Evolutionary conservation across 139 green algal species (phyloP), one percentile per base, ranked within the genome.

Genomic region (Chlamydomonas asymmetrica): DNA sequence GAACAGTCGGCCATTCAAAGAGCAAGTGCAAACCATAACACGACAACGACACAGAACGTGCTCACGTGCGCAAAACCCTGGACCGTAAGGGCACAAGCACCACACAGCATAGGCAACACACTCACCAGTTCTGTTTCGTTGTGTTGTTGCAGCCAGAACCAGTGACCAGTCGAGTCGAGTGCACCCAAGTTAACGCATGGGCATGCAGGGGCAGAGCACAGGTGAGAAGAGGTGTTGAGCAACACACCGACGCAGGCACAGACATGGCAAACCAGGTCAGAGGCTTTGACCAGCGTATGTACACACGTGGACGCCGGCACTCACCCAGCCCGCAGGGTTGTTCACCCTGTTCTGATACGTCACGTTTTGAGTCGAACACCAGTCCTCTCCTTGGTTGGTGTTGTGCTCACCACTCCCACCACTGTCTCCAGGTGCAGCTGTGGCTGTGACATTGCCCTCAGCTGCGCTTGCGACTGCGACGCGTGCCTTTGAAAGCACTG

Each of bases 371-470:
- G 38, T 37, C 5, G 40, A 40, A n/a, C 67, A 74, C 4, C 0
- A 40, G 59, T 74, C 63, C 84, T 85, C 76, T 90, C 91, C 76
- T 96, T 89, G n/a, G 91, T 91, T n/a, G 97, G 80, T 1, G 97
- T 92, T 4, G 89, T 82, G 71, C 94, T 95, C 29, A 89, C 67
- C 59, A 97, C 84, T 2, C 91, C 92, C 40, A 92, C 91, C 20
- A 67, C 85, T n/a, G n/a, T n/a, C n/a, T n/a, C n/a, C n/a, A n/a
- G n/a, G n/a, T n/a, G n/a, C n/a, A n/a, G n/a, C n/a, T n/a, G n/a
- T n/a, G n/a, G n/a, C n/a, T n/a, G n/a, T n/a, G n/a, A n/a, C n/a
- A n/a, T n/a, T n/a, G n/a, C n/a, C n/a, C n/a, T n/a, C n/a, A n/a
- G n/a, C n/a, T n/a, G n/a, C n/a, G n/a, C n/a, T n/a, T n/a, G n/a